phyloP scores from a whole-genome alignment of 352 stramenopile genomes.

The Peronospora belbahrii region DNA sequence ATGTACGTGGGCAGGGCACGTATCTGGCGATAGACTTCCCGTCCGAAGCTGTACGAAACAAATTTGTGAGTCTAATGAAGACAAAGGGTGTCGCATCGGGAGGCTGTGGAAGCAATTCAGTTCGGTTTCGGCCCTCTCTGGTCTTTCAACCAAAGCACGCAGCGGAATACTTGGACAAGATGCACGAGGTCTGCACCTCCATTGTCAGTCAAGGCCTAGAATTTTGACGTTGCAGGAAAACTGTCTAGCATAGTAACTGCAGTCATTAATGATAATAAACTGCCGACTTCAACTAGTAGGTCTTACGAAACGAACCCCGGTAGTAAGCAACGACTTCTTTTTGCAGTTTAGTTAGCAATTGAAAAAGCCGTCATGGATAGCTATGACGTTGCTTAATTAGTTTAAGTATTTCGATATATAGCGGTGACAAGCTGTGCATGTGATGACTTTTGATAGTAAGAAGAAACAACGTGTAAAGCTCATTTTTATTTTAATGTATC shows the following conservation, averaged over 20 bases:
- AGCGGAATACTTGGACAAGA: slow-evolving; percentile 62
- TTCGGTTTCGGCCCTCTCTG: slow-evolving; percentile 70
- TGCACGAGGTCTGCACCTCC: slow-evolving; percentile 41
- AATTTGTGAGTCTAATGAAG: slow-evolving; percentile 56
- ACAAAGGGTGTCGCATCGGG: slow-evolving; percentile 49
- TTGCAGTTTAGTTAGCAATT: too few relatives aligned
- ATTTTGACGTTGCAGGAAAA: background rate
- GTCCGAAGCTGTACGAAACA: slow-evolving; percentile 49
- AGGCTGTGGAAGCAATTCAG: slow-evolving; percentile 55
- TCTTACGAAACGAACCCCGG: too few relatives aligned
- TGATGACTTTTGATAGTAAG: too few relatives aligned
- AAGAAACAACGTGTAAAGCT: too few relatives aligned
- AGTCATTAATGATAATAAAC: slow-evolving; percentile 4
- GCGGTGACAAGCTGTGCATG: too few relatives aligned
- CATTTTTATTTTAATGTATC: too few relatives aligned
- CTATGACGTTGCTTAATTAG: too few relatives aligned
- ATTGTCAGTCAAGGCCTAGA: slow-evolving; percentile 20
- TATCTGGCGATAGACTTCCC: slow-evolving; percentile 78
- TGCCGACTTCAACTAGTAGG: background rate
- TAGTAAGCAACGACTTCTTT: too few relatives aligned
- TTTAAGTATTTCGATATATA: too few relatives aligned
- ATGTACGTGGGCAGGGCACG: slow-evolving; percentile 69
- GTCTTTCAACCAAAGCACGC: slow-evolving; percentile 76
- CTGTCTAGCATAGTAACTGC: slow-evolving; percentile 1
- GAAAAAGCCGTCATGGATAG: too few relatives aligned